Base-by-base conservation (phyloP, 805 yeast genomes). In the Scheffersomyces lignosus region DNA sequence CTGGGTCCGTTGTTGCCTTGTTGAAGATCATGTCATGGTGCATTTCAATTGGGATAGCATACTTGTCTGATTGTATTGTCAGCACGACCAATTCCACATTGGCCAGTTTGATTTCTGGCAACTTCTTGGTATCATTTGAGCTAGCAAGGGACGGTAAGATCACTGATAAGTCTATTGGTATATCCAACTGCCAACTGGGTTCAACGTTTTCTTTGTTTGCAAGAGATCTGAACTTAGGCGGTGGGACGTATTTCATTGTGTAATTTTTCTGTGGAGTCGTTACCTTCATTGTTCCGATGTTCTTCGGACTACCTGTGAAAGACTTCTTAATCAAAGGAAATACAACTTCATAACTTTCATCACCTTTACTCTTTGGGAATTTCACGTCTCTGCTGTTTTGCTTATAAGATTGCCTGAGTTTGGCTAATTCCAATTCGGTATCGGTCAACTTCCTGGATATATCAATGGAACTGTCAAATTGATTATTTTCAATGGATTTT, bases 1-100 rank as follows among this genome's bases (percentile, higher is more conserved):
- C 7, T 7, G 24, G 7, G 10, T 20, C 10, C 27, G 5, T 38
- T 33, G n/a, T 36, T 26, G 27, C 16, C 12, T 23, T 43, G 28
- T 16, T 47, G 43, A 55, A 64, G 1, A 67, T 43, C 13, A 61
- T 49, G 28, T 61, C 69, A 42, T 66, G 70, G 37, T 57, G 53
- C 18, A 68, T 38, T 46, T 66, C 74, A 7, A 68, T 36, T 2
- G 74, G 72, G 9, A 68, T 62, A 2, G 68, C 62, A 17, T 48
- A 44, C 32, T 57, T 53, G 10, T 56, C 51, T 2, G 72, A 60
- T 29, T 56, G 47, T 13, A 60, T 41, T 15, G 71, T 60, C 22
- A 58, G 33, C 1, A 55, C 69, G 3, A 56, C 57, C 18, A 68
- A 50, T 27, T 64, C 70, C 2, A 59, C 56, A 2, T 29, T 23